Evolutionary conservation across 78 protist species (phyloP).

Genomic region (Dictyostelium firmibasis): DNA sequence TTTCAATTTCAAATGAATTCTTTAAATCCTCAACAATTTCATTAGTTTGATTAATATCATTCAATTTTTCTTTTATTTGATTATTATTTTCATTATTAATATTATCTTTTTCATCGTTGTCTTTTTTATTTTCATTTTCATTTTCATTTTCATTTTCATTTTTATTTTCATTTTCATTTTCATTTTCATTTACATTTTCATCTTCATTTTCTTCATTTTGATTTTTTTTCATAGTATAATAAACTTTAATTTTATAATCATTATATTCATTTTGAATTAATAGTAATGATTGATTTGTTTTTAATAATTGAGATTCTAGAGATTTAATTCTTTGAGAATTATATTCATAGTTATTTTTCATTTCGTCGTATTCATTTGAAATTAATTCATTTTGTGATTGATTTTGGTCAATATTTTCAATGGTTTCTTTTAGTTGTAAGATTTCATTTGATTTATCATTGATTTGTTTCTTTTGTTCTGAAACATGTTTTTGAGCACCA

Average conservation of each 20-base stretch:
- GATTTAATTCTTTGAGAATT: conserved; percentile 22
- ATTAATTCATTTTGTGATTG: not conserved
- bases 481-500: conserved; percentile 63
- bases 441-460: conserved; percentile 30
- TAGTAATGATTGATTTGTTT: not conserved
- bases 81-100: not conserved
- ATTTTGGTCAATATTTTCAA: not conserved
- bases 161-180: not conserved
- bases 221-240: conserved; percentile 27
- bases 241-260: conserved; percentile 45
- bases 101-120: not conserved
- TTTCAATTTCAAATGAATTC: not conserved
- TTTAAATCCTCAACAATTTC: not conserved
- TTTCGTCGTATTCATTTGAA: conserved; percentile 26
- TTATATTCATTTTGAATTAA: conserved; percentile 18
- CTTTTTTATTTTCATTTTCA: not conserved
- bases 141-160: not conserved
- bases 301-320: conserved; percentile 23
- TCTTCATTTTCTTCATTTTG: not conserved
- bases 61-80: not conserved
- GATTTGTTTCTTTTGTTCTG: conserved; percentile 42
- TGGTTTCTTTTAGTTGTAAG: not conserved
- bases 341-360: conserved; percentile 29
- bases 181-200: not conserved
- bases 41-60: not conserved